Conservation (phyloP, 2,329 filamentous ascomycete genomes). For the Scortechinia acanthostroma region DNA sequence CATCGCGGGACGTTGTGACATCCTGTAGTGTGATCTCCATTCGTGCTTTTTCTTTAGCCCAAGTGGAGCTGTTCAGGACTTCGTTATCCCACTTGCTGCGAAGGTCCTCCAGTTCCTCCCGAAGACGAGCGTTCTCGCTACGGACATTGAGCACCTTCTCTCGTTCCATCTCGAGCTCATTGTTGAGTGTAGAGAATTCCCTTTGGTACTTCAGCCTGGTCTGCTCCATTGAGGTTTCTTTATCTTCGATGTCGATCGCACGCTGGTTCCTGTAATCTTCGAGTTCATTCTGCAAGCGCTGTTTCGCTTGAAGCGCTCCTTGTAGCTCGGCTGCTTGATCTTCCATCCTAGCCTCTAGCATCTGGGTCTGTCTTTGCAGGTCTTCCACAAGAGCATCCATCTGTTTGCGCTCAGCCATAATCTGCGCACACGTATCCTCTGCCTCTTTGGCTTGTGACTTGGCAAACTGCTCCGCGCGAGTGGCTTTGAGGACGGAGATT, state of each 20-base stretch:
- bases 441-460: constrained; percentile 83
- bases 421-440: constrained; percentile 80
- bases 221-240: constrained; percentile 91
- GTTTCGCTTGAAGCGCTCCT: constrained; percentile 79
- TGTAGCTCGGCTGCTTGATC: constrained; percentile 87
- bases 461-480: constrained; percentile 86
- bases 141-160: constrained; percentile 83
- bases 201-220: constrained; percentile 95
- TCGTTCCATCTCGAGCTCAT: constrained; percentile 86
- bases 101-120: constrained; percentile 92
- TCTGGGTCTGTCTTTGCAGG: constrained; percentile 80
- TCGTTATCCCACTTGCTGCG: constrained; percentile 97
- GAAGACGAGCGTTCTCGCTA: constrained; percentile 76
- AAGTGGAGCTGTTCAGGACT: constrained; percentile 92
- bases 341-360: constrained; percentile 83
- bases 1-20: constrained; percentile 82
- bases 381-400: constrained; percentile 85
- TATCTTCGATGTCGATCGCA: constrained; percentile 78
- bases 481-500: constrained; percentile 87
- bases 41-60: constrained; percentile 94
- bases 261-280: constrained; percentile 94
- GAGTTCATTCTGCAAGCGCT: constrained; percentile 89
- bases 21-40: constrained; percentile 85
- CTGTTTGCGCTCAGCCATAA: constrained; percentile 86
- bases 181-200: constrained; percentile 81